A percentile compares a stretch with the other conserved stretches of the same genome.
Conservation (phyloP, 257 asterid species). For the Catharanthus roseus region DNA sequence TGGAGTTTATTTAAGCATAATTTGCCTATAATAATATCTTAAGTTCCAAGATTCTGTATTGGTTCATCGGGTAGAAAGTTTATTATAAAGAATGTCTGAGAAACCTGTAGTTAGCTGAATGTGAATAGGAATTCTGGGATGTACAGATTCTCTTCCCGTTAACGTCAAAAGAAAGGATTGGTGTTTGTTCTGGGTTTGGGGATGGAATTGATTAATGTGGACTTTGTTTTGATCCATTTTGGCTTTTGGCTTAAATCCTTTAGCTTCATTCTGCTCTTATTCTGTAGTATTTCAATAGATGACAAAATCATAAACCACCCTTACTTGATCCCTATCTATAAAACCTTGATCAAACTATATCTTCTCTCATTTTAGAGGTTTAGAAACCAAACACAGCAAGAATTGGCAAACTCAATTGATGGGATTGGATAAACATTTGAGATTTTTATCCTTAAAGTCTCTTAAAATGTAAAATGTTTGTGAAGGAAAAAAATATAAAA, state of each 20-base stretch:
- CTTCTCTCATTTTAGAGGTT: too few relatives aligned
- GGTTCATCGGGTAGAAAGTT: too few relatives aligned
- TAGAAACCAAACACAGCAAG: too few relatives aligned
- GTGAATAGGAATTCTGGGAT: conserved; percentile 34
- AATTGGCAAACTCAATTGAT: too few relatives aligned
- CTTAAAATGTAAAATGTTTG: too few relatives aligned
- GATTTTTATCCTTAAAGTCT: too few relatives aligned
- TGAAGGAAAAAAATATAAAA: too few relatives aligned
- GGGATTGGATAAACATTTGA: too few relatives aligned
- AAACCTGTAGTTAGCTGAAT: conserved; percentile 25
- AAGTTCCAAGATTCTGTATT: background rate
- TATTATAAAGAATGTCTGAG: background rate
- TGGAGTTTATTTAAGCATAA: too few relatives aligned
- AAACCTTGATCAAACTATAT: too few relatives aligned
- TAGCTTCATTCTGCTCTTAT: background rate
- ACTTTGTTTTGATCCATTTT: conserved; percentile 8
- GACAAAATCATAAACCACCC: background rate
- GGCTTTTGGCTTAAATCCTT: conserved; percentile 11
- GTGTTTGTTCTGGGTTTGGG: background rate
- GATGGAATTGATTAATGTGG: too few relatives aligned
- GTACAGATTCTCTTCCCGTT: conserved; percentile 21
- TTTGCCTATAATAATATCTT: background rate
- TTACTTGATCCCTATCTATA: too few relatives aligned
- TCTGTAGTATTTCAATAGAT: background rate
- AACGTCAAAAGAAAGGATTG: conserved; percentile 16